A percentile compares a stretch with the other conserved stretches of the same genome.
Evolutionary conservation across 139 green algal genomes (phyloP).

Genomic region (Picochlorum sp.): DNA sequence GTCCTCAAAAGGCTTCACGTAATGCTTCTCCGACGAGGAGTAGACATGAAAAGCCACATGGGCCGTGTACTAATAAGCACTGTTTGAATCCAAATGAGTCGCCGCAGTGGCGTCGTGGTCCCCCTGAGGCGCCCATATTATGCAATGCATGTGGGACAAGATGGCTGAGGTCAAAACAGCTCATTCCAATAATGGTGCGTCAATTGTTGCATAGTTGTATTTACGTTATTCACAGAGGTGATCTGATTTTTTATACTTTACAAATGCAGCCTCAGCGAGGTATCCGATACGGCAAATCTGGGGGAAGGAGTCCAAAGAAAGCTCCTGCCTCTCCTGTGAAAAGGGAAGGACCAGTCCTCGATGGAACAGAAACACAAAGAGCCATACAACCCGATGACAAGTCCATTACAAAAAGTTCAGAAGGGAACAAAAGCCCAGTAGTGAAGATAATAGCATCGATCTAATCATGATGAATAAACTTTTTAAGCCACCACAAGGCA

Average conservation of each 20-base stretch:
- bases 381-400: no score
- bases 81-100: constrained; percentile 27
- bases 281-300: constrained; percentile 20
- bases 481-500: constrained; percentile 52
- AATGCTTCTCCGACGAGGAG: background rate
- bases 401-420: background rate
- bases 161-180: constrained; percentile 31
- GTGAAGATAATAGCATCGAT: background rate
- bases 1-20: background rate
- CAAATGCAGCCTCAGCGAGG: constrained; percentile 19
- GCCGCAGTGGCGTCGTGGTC: constrained; percentile 53
- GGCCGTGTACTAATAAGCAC: constrained; percentile 28
- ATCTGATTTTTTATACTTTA: background rate
- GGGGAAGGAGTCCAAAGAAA: constrained; percentile 5
- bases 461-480: background rate
- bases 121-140: constrained; percentile 43
- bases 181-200: constrained; percentile 13
- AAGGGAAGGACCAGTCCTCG: no score
- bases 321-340: no score
- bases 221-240: no score
- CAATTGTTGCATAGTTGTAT: constrained; percentile 16
- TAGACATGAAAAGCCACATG: constrained; percentile 4
- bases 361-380: no score
- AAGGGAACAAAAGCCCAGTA: background rate
- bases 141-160: constrained; percentile 69